Evolutionary conservation across 306 rosid species (phyloP).

Genomic region (barrel medic (Medicago truncatula)): MtrunA17r5.0-ANR NC_053045.1:18372001-18372500

Average conservation of each 20-base stretch:
- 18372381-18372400: conserved; percentile 49
- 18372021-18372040: conserved; percentile 65
- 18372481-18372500: conserved; percentile 8
- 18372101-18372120: conserved; percentile 61
- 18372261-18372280: conserved; percentile 67
- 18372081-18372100: conserved; percentile 76
- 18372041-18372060: conserved; percentile 51
- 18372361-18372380: conserved; percentile 54
- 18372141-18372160: conserved; percentile 55
- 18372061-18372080: conserved; percentile 52
- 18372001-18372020: conserved; percentile 61
- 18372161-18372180: conserved; percentile 57
- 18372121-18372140: conserved; percentile 60
- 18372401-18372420: conserved; percentile 54
- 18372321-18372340: conserved; percentile 85
- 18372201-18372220: conserved; percentile 57
- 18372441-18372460: not conserved
- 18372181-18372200: conserved; percentile 55
- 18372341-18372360: conserved; percentile 62
- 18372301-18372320: conserved; percentile 80
- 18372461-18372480: not conserved
- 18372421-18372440: conserved; percentile 29
- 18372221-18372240: conserved; percentile 64
- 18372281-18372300: conserved; percentile 79
- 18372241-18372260: conserved; percentile 73